Evolutionary conservation across 1,139 yeast species (phyloP).

Genomic region (Lodderomyces theae): DNA sequence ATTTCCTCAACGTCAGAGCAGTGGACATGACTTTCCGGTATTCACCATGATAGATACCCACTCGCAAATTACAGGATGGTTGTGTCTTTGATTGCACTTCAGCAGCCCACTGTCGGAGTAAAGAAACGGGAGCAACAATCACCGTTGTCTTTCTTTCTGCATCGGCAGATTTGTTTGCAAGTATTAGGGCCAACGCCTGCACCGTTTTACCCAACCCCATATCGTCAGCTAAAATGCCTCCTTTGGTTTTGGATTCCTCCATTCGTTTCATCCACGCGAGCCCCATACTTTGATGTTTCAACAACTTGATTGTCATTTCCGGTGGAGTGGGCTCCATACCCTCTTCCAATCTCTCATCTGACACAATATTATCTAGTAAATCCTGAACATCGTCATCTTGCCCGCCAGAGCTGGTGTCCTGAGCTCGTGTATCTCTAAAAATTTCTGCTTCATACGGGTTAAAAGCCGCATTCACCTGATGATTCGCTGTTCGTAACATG

Average conservation of each 20-base stretch:
- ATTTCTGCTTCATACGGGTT: slow-evolving; percentile 11
- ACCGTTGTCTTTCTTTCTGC: slow-evolving; percentile 54
- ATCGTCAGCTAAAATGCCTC: slow-evolving; percentile 89
- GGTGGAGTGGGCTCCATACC: slow-evolving; percentile 63
- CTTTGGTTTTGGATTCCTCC: slow-evolving; percentile 54
- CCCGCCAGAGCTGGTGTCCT: neutral
- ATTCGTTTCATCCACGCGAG: slow-evolving; percentile 74
- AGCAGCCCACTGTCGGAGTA: slow-evolving; percentile 79
- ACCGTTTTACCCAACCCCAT: slow-evolving; percentile 95
- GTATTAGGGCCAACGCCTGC: slow-evolving; percentile 70
- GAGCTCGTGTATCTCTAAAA: slow-evolving; percentile 2
- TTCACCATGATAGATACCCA: slow-evolving; percentile 62
- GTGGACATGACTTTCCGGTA: slow-evolving; percentile 36
- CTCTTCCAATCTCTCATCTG: slow-evolving; percentile 51
- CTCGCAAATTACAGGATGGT: slow-evolving; percentile 41
- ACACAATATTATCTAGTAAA: slow-evolving; percentile 64
- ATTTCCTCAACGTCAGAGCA: slow-evolving; percentile 48
- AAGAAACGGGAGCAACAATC: slow-evolving; percentile 81
- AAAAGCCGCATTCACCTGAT: slow-evolving; percentile 6
- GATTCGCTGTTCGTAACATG: slow-evolving; percentile 6
- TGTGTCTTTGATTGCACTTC: slow-evolving; percentile 67
- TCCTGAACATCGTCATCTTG: slow-evolving; percentile 40
- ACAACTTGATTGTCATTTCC: slow-evolving; percentile 58
- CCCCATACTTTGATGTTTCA: slow-evolving; percentile 87
- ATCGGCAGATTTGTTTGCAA: slow-evolving; percentile 48